Percentiles rank a stretch among this genome's conserved stretches.
Conservation (phyloP, 495 filamentous ascomycete species). For the Immersiella caudata region DNA sequence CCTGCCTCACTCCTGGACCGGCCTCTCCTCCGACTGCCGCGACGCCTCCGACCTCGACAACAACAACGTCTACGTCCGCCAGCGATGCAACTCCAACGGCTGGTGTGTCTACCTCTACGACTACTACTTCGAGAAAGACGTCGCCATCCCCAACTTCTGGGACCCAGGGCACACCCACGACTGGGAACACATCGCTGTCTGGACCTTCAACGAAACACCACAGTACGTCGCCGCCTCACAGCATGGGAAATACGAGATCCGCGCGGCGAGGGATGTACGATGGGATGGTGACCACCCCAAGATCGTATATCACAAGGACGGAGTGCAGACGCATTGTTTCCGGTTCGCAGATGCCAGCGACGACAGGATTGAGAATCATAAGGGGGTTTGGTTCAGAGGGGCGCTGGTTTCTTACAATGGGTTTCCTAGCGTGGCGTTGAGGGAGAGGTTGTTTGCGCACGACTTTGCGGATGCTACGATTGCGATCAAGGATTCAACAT, state of each 20-base stretch:
- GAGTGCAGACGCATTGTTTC: conserved; percentile 44
- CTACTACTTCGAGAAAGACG: conserved; percentile 55
- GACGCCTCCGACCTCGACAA: conserved; percentile 46
- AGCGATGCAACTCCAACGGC: conserved; percentile 46
- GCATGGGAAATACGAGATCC: conserved; percentile 43
- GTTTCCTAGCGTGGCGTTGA: conserved; percentile 29
- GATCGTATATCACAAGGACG: conserved; percentile 51
- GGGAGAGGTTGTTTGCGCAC: conserved; percentile 34
- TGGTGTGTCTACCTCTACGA: conserved; percentile 52
- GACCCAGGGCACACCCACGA: conserved; percentile 47
- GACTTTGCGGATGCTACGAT: conserved; percentile 40
- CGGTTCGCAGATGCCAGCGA: conserved; percentile 45
- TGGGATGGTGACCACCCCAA: conserved; percentile 51
- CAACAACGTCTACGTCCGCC: conserved; percentile 51
- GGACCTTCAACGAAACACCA: conserved; percentile 37
- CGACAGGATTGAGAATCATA: conserved; percentile 46
- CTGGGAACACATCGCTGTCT: conserved; percentile 54
- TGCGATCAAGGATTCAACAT: conserved; percentile 43
- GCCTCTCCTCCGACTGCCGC: conserved; percentile 39
- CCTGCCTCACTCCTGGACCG: conserved; percentile 38
- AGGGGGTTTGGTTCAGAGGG: conserved; percentile 45
- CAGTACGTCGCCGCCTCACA: conserved; percentile 43
- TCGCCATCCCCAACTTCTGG: conserved; percentile 37
- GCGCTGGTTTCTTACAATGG: conserved; percentile 45
- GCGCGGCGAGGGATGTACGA: conserved; percentile 36